These are phyloP conservation scores for Mycena capillaripes DNA, from an alignment of 768 basidiomycete species.

Conservation along the genomic window DNA sequence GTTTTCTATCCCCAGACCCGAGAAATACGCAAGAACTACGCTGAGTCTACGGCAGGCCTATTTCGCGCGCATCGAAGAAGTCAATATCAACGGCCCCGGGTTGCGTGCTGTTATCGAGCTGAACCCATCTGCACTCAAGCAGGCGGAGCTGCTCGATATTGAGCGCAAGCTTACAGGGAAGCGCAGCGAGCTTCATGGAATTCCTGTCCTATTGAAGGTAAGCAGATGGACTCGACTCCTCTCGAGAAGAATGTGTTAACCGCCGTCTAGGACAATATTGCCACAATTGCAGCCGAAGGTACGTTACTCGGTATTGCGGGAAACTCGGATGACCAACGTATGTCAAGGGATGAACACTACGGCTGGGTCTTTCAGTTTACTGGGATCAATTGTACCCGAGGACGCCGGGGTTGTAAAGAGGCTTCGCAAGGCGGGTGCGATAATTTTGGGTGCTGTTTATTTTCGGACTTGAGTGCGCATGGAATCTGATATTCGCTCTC, in stretches of 20 bases:
- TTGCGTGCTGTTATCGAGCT: constrained; percentile 72
- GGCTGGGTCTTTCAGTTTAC: constrained; percentile 58
- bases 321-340: background rate
- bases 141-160: constrained; percentile 64
- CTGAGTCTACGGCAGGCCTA: constrained; percentile 62
- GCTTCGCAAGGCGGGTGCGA: constrained; percentile 58
- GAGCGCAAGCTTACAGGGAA: constrained; percentile 59
- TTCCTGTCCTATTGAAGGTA: constrained; percentile 65
- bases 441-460: constrained; percentile 54
- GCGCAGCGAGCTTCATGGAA: constrained; percentile 67
- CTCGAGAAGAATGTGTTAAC: background rate
- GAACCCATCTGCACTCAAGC: constrained; percentile 65
- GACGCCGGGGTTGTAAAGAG: constrained; percentile 62
- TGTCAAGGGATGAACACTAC: constrained; percentile 60
- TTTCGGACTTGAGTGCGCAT: background rate
- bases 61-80: constrained; percentile 75
- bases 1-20: no score
- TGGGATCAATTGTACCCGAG: constrained; percentile 58
- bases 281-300: constrained; percentile 61
- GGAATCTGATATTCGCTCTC: background rate
- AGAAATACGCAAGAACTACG: no score
- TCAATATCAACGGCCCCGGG: constrained; percentile 61
- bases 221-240: background rate
- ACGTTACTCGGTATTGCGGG: background rate
- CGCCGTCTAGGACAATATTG: constrained; percentile 59